Percentiles rank a stretch among this genome's conserved stretches.
Conservation (phyloP, 148 eudicot genomes). For the Oxyria digyna region DNA sequence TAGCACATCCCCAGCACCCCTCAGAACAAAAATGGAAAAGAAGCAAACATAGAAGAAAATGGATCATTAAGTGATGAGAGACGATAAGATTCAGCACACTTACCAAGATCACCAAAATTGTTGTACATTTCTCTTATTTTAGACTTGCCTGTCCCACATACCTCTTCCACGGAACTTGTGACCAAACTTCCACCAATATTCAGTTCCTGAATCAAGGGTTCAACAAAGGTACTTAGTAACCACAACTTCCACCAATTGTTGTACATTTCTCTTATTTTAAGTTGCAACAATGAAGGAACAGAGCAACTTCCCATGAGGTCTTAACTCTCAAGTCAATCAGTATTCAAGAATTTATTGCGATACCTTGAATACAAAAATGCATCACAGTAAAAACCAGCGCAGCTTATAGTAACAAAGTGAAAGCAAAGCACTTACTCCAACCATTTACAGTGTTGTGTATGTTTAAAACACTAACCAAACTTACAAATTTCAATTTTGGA, state of each 20-base stretch:
- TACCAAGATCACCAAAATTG: constrained; percentile 92
- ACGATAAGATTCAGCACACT: constrained; percentile 13
- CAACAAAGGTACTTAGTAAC: not conserved
- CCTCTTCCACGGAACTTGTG: constrained; percentile 75
- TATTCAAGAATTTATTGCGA: not conserved
- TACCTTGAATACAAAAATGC: not conserved
- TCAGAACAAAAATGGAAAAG: not conserved
- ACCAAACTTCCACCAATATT: constrained; percentile 86
- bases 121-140: constrained; percentile 67
- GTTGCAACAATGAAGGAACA: not conserved
- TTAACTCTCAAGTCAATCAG: not conserved
- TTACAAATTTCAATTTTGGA: not conserved
- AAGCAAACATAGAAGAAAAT: not conserved
- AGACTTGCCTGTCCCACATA: constrained; percentile 73
- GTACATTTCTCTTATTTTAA: no score
- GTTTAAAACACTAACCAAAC: not conserved
- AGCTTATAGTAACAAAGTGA: not conserved
- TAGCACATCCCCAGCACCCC: not conserved
- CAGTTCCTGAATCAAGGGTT: constrained; percentile 47
- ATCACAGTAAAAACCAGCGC: not conserved
- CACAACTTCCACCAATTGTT: no score
- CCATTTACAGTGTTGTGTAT: not conserved
- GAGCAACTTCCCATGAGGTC: not conserved
- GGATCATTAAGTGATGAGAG: not conserved
- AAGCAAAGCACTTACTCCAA: not conserved